These are phyloP conservation scores for Colletotrichum graminicola DNA, from an alignment of 2,329 filamentous ascomycete genomes.

Conservation along the genomic window DNA sequence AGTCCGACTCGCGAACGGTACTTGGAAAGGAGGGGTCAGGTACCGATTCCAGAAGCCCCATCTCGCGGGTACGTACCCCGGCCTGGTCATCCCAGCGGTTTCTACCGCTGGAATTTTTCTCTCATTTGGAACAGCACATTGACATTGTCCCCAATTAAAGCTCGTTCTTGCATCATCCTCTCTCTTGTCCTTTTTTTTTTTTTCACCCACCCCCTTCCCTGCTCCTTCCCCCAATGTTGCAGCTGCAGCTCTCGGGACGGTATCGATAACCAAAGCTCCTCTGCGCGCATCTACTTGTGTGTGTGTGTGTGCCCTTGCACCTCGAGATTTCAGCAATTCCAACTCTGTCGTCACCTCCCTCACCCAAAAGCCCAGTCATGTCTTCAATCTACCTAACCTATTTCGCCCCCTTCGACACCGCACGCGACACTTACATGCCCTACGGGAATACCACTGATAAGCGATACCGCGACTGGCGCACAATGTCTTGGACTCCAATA, in stretches of 20 bases:
- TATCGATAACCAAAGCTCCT: conserved; percentile 38
- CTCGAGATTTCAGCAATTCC: conserved; percentile 7
- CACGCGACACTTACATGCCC: conserved; percentile 5
- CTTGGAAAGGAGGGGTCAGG: conserved; percentile 6
- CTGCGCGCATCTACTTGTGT: background rate
- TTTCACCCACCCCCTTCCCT: background rate
- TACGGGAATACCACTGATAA: background rate
- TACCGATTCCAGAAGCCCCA: conserved; percentile 11
- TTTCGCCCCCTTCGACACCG: background rate
- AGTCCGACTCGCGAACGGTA: conserved; percentile 15
- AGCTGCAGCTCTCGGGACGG: conserved; percentile 35
- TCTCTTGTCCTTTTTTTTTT: background rate
- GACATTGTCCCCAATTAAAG: conserved; percentile 19
- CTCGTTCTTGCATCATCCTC: background rate
- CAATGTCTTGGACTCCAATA: background rate
- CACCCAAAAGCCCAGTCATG: background rate
- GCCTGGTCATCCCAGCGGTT: background rate
- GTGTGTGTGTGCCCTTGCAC: background rate
- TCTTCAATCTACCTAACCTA: background rate
- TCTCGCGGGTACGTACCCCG: conserved; percentile 7
- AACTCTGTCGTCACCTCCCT: conserved; percentile 5
- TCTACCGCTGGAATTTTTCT: conserved; percentile 34
- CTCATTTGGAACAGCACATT: conserved; percentile 22
- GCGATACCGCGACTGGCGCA: background rate
- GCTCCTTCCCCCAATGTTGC: background rate